A percentile compares a stretch with the other conserved stretches of the same genome.
Conservation (phyloP, 1,139 yeast genomes). For the Yamadazyma triangularis region DNA sequence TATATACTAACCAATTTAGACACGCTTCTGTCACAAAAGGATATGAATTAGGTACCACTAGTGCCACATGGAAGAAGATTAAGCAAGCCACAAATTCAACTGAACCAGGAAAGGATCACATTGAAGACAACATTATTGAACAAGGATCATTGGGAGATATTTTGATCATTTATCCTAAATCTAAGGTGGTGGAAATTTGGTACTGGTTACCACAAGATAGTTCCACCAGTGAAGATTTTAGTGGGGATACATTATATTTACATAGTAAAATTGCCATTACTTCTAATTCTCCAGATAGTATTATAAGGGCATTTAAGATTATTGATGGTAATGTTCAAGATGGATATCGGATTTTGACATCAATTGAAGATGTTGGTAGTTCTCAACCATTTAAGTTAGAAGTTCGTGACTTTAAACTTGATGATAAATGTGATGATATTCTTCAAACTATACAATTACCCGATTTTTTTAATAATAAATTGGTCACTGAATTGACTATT, state of each 20-base stretch:
- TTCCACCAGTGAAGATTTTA: conserved; percentile 8
- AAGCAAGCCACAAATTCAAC: conserved; percentile 26
- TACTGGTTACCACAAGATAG: conserved; percentile 36
- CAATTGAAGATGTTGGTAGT: not conserved
- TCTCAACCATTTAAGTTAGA: conserved; percentile 1
- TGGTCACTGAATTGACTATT: conserved; percentile 12
- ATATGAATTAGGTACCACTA: conserved; percentile 35
- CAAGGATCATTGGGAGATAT: conserved; percentile 47
- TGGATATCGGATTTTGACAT: conserved; percentile 2
- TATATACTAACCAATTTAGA: no score
- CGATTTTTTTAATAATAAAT: conserved; percentile 1
- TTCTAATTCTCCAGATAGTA: not conserved
- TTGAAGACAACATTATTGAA: conserved; percentile 18
- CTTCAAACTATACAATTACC: conserved; percentile 9
- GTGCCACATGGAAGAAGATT: conserved; percentile 43
- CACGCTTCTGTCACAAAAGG: conserved; percentile 27
- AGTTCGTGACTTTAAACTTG: conserved; percentile 1
- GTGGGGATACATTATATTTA: conserved; percentile 33
- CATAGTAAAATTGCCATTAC: conserved; percentile 12
- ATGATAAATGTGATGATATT: conserved; percentile 1
- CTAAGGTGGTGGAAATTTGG: conserved; percentile 43
- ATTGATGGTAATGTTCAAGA: conserved; percentile 4
- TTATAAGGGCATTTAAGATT: conserved; percentile 3
- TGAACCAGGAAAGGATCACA: conserved; percentile 2
- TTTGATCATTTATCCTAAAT: conserved; percentile 26